Evolutionary conservation across 176 grass and related monocot genomes (phyloP), one percentile per base, ranked within the genome.

Genomic region (Triticum dicoccoides): DNA sequence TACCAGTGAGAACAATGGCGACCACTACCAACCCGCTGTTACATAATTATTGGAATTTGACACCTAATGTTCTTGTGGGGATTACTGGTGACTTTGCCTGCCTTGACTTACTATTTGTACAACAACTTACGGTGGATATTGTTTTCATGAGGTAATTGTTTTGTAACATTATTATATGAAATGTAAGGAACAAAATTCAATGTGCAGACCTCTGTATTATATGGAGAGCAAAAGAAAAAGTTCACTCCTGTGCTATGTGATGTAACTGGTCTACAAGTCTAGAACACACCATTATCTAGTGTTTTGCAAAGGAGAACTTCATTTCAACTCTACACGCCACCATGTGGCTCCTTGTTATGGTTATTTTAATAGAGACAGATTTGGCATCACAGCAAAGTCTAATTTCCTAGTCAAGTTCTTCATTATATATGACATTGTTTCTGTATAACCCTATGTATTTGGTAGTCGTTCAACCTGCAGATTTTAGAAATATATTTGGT

Each of bases 1-100:
- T 45, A 45, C 42, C 42, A 11, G 42, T 42, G 39, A 42, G 8
- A 42, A 42, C 39, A 9, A 42, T 42, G 9, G 39, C 5, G 9
- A 10, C 39, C 39, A 8, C 10, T 42, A 2, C 8, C 9, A 42
- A 6, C 39, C 39, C 9, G 39, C 39, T 2, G 2, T 42, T 9
- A 42, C 39, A 42, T 42, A 42, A 42, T 42, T 42, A 42, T 42
- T 10, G 39, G 39, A 42, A 42, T 42, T 42, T 42, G 1, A 42
- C 2, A 42, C 39, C 39, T 42, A 37, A 27, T 95, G 88, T 68
- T 95, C 93, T 41, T 41, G 93, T 63, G 76, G 83, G 59, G 93
- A 92, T 86, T 92, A 84, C 35, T 95, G 90, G 88, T 95, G 79
- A 92, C 83, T 39, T 51, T 47, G 64, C 9, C 5, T 76, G 54